phyloP scores from a whole-genome alignment of 257 asterid genomes.

The Nemophila menziesii region DNA sequence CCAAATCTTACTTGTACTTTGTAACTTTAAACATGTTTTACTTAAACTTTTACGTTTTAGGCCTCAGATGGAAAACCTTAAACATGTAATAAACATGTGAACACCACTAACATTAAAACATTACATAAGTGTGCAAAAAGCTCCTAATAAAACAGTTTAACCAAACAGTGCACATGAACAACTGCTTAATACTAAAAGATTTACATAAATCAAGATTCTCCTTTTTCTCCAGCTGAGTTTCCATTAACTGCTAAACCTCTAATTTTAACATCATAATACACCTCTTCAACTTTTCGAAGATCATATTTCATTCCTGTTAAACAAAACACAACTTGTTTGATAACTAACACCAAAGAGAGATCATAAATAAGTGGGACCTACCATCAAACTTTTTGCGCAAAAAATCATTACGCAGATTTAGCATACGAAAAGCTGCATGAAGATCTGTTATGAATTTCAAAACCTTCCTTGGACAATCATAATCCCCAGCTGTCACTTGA shows the following conservation, averaged over 20 bases:
- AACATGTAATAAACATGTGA: too few relatives aligned
- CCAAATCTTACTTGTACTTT: too few relatives aligned
- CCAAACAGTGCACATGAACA: too few relatives aligned
- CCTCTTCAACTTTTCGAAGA: constrained; percentile 86
- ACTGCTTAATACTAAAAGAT: too few relatives aligned
- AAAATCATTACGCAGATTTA: constrained; percentile 91
- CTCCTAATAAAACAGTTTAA: too few relatives aligned
- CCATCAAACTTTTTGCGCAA: constrained; percentile 95
- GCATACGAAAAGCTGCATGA: constrained; percentile 94
- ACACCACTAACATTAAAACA: too few relatives aligned
- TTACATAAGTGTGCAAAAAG: too few relatives aligned
- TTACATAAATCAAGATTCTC: constrained; percentile 12
- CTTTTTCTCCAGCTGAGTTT: constrained; percentile 23
- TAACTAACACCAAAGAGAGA: background rate
- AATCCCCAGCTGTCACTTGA: constrained; percentile 96
- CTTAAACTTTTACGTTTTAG: too few relatives aligned
- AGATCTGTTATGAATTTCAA: constrained; percentile 80
- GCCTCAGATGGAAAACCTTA: too few relatives aligned
- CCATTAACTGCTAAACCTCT: constrained; percentile 56
- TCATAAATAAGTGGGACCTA: constrained; percentile 17
- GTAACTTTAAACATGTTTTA: too few relatives aligned
- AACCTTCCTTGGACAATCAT: constrained; percentile 81
- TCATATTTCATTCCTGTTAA: constrained; percentile 87
- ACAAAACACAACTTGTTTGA: too few relatives aligned
- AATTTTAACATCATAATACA: constrained; percentile 78